Base-by-base conservation (phyloP, 2,329 filamentous ascomycete genomes). In the Penicillium sp. region DNA sequence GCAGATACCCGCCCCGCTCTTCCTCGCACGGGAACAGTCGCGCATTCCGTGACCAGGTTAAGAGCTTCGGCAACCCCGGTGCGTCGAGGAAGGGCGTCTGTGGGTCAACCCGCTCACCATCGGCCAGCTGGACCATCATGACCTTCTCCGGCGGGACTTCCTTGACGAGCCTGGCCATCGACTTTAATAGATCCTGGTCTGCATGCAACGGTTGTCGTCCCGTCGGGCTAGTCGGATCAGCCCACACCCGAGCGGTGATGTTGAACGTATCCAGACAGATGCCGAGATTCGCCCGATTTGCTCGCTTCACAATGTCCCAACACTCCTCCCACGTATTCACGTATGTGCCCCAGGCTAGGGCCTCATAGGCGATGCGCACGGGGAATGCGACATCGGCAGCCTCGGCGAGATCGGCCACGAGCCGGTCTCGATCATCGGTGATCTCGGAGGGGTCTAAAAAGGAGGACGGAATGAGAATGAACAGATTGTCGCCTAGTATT, bases 251-350 rank as follows among this genome's bases (percentile, higher is more conserved):
- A 0, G 83, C 88, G 1, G 87, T 82, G 55, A 91, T 87, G 70
- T 91, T 89, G 74, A 89, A 92, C 0, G 85, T 89, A 71, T 92
- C 88, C 28, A 91, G 77, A 64, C 86, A 90, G 33, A 90, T 75
- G 9, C 88, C 88, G 62, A 92, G 88, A 71, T 91, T 92, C 12
- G 79, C 70, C 15, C 86, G 72, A 67, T 88, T 77, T 38, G 90
- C 86, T 4, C 74, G 74, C 56, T 77, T 72, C 0, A 91, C 82
- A 3, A 90, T 74, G 9, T 86, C 82, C 86, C 87, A 92, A 59
- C 81, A 84, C 12, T 76, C 72, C 66, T 90, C 87, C 89, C 89
- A 92, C 0, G 78, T 84, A 66, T 89, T 80, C 52, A 85, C 75
- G 45, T 83, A 79, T 0, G 87, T 89, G 10, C 86, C 87, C 82